phyloP scores from a whole-genome alignment of 1,284 basidiomycete genomes.

The Meripilus lineatus region DNA sequence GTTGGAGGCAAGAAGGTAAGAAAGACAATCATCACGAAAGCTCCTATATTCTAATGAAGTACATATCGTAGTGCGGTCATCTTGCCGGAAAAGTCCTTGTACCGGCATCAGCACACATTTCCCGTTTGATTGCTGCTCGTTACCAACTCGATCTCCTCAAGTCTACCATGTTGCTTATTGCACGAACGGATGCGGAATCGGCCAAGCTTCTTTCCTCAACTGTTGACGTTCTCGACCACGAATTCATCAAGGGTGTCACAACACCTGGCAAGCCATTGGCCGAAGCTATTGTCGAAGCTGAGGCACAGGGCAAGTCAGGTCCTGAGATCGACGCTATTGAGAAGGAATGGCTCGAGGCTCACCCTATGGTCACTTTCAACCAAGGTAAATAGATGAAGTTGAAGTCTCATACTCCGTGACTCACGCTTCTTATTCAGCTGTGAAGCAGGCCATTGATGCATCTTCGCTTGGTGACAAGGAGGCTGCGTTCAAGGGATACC shows the following conservation, averaged over 20 bases:
- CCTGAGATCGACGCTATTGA: constrained; percentile 75
- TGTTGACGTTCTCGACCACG: constrained; percentile 71
- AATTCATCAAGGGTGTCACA: constrained; percentile 76
- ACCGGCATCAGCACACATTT: constrained; percentile 81
- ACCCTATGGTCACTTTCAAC: constrained; percentile 79
- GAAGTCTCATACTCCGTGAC: too few species aligned
- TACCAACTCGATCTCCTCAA: constrained; percentile 89
- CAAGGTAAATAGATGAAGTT: constrained; percentile 47
- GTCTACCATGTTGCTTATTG: constrained; percentile 85
- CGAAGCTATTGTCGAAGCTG: constrained; percentile 73
- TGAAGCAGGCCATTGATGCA: constrained; percentile 51
- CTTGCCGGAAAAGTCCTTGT: constrained; percentile 93
- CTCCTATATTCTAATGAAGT: neutral
- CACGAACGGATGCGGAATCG: constrained; percentile 91
- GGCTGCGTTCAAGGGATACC: constrained; percentile 55
- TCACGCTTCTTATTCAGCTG: constrained; percentile 39
- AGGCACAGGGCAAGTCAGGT: constrained; percentile 61
- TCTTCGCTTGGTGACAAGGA: constrained; percentile 48
- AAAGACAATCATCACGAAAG: neutral
- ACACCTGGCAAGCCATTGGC: constrained; percentile 55
- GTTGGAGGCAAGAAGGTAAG: constrained; percentile 84
- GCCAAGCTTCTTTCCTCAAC: constrained; percentile 83
- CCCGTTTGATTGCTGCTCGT: constrained; percentile 77
- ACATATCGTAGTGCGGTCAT: constrained; percentile 74
- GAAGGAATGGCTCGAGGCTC: constrained; percentile 69